phyloP scores from a whole-genome alignment of 176 grass and related monocot species.

The Pontederia paniculata region DNA sequence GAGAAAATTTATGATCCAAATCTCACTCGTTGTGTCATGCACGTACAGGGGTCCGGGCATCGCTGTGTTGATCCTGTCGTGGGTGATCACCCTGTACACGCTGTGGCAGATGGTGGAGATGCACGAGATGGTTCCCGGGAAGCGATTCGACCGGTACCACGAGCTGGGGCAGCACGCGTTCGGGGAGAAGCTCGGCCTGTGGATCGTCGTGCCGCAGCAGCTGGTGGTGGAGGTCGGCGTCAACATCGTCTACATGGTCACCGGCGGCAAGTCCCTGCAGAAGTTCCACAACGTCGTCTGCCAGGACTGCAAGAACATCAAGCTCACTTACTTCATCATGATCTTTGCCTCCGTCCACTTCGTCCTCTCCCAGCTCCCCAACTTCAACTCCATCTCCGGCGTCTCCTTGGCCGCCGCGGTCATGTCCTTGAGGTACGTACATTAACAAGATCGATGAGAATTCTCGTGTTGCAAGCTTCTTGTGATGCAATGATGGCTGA shows the following conservation, averaged over 20 bases:
- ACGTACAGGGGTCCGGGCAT: not conserved
- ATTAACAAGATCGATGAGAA: not conserved
- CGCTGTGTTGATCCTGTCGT: not conserved
- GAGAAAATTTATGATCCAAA: too few species aligned
- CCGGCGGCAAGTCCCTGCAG: not conserved
- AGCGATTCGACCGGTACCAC: slow-evolving; percentile 15
- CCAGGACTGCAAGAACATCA: not conserved
- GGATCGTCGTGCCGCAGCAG: slow-evolving; percentile 7
- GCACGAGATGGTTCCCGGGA: slow-evolving; percentile 15
- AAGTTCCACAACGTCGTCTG: slow-evolving; percentile 2
- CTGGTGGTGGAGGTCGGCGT: not conserved
- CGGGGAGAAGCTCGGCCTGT: slow-evolving; percentile 6
- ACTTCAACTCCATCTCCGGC: slow-evolving; percentile 10
- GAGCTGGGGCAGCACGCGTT: slow-evolving; percentile 9
- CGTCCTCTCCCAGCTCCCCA: not conserved
- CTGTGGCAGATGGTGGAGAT: slow-evolving; percentile 12
- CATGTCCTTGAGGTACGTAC: slow-evolving; percentile 2
- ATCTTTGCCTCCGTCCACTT: slow-evolving; percentile 7
- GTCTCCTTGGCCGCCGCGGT: slow-evolving; percentile 5
- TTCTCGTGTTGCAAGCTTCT: not conserved
- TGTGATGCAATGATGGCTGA: too few species aligned
- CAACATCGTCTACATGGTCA: slow-evolving; percentile 13
- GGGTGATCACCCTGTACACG: slow-evolving; percentile 11
- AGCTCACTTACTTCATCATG: slow-evolving; percentile 9
- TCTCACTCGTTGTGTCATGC: not conserved